Evolutionary conservation across 176 grass and related monocot genomes (phyloP), one percentile per base, ranked within the genome.

Genomic region (Urochloa ruziziensis): DNA sequence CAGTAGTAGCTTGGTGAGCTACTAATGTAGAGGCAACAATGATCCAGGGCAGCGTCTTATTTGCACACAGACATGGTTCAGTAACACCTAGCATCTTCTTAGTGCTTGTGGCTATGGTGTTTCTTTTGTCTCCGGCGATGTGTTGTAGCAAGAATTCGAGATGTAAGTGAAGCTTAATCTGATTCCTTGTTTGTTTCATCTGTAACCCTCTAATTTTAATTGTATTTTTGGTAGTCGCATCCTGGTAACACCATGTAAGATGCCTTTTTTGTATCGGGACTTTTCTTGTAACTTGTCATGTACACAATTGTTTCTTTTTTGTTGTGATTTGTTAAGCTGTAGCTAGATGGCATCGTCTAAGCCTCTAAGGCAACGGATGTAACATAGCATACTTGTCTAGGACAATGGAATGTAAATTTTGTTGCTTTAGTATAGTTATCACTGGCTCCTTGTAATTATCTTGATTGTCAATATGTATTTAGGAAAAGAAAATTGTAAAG

Each of bases 121-220:
- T 84, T 35, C 69, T 62, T 70, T 16, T 81, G 62, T 80, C 76
- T 75, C 39, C 51, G 14, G 19, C 21, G 24, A 76, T 85, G 40
- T 89, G 77, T 77, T 89, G 77, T 89, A 84, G 74, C 47, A 62
- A 36, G 75, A 82, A 52, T 52, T 85, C 18, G 43, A 87, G 67
- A 88, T 94, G 92, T 91, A 91, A 94, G 92, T 91, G 67, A 75
- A 36, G 76, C 66, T 85, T 35, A 52, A 78, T 80, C 76, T 83
- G 74, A 81, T 59, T 78, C 58, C 78, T 83, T 88, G 69, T 70
- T 79, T 80, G 19, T 68, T 80, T 53, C 27, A 62, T 76, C 16
- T 79, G 66, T 87, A 84, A 76, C 32, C 67, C 70, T 47, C 52
- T 43, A 51, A 51, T 17, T 75, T 84, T 59, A 52, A 40, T 21